phyloP scores from a whole-genome alignment of 495 filamentous ascomycete genomes.

The Aspergillus affinis region DNA sequence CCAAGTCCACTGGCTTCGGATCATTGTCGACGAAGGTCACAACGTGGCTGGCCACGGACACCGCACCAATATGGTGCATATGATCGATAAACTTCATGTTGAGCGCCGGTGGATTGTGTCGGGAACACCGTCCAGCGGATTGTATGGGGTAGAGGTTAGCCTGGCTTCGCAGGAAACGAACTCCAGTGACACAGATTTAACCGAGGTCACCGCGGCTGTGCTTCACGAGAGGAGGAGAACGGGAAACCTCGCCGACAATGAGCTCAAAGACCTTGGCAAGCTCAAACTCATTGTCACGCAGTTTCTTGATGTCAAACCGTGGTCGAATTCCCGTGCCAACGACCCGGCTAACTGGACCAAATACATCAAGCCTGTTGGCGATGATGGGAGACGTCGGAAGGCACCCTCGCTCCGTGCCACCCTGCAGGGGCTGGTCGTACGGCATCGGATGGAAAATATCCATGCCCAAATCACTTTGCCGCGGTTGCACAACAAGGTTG shows the following conservation, averaged over 20 bases:
- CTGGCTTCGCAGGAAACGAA: conserved; percentile 49
- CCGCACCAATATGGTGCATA: conserved; percentile 63
- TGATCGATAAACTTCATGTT: conserved; percentile 66
- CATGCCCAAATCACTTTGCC: conserved; percentile 64
- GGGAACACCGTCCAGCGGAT: conserved; percentile 80
- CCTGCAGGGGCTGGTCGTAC: conserved; percentile 75
- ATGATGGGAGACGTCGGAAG: conserved; percentile 53
- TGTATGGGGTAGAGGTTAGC: conserved; percentile 73
- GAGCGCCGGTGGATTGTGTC: conserved; percentile 87
- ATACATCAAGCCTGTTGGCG: conserved; percentile 68
- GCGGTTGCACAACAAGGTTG: conserved; percentile 64
- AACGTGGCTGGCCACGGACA: conserved; percentile 61
- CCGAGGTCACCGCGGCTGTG: conserved; percentile 30
- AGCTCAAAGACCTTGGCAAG: conserved; percentile 71
- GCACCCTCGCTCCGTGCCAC: conserved; percentile 64
- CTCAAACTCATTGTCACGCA: conserved; percentile 67
- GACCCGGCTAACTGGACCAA: conserved; percentile 65
- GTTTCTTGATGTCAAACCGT: conserved; percentile 76
- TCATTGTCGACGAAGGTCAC: conserved; percentile 93
- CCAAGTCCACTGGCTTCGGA: conserved; percentile 74
- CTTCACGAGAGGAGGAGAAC: conserved; percentile 40
- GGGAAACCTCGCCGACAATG: conserved; percentile 45
- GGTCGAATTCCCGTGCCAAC: conserved; percentile 55
- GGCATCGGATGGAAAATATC: conserved; percentile 71
- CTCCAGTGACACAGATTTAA: conserved; percentile 36